phyloP scores from a whole-genome alignment of 768 basidiomycete species.

The Lactarius psammicola region DNA sequence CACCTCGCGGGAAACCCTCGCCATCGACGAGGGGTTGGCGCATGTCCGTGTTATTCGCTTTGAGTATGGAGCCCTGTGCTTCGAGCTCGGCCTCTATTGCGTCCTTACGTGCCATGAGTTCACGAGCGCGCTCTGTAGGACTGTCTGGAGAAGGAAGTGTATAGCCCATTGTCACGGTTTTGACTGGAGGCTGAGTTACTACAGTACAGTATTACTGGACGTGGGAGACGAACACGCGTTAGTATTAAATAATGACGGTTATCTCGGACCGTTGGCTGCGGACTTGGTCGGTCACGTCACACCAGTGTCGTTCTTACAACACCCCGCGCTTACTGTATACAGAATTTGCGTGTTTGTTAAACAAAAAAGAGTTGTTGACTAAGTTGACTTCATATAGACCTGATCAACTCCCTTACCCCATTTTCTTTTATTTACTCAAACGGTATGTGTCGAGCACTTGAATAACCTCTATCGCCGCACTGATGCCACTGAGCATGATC shows the following conservation, averaged over 20 bases:
- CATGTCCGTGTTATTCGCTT: constrained; percentile 61
- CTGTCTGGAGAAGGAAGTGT: constrained; percentile 25
- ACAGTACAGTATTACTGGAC: not conserved
- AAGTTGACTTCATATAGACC: not conserved
- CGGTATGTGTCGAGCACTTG: constrained; percentile 47
- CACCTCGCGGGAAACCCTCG: constrained; percentile 86
- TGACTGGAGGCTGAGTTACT: not conserved
- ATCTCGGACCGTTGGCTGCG: not conserved
- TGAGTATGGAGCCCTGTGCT: constrained; percentile 58
- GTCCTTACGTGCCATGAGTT: constrained; percentile 67
- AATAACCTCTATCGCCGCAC: constrained; percentile 65
- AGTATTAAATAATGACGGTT: not conserved
- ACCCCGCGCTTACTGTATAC: not conserved
- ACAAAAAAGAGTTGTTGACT: not conserved
- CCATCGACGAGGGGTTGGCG: constrained; percentile 74
- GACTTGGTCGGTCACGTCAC: too few species aligned
- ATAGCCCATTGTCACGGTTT: constrained; percentile 23
- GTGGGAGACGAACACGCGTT: too few species aligned
- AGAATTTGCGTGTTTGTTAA: not conserved
- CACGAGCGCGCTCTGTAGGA: constrained; percentile 56
- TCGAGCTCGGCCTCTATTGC: constrained; percentile 71
- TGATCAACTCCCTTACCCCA: not conserved
- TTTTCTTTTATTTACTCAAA: not conserved
- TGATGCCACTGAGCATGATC: constrained; percentile 76
- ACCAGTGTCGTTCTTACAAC: too few species aligned